Conservation (phyloP, 208 protist genomes). For the Naegleria lovaniensis region DNA sequence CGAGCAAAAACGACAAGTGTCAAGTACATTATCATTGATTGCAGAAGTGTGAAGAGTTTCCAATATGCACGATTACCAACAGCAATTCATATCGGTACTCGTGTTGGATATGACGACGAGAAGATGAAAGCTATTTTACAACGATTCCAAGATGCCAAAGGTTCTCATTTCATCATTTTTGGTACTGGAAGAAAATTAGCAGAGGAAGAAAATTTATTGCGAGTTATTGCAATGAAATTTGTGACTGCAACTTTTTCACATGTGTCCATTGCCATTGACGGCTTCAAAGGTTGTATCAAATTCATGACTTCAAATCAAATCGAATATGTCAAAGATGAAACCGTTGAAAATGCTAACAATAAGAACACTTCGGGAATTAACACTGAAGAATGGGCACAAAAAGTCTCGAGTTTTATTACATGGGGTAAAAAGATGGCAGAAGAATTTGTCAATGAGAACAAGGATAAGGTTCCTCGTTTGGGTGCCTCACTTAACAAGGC, state of each 20-base stretch:
- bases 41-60: slow-evolving; percentile 64
- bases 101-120: slow-evolving; percentile 34
- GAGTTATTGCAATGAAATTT: slow-evolving; percentile 67
- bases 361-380: not conserved
- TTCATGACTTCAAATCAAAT: not conserved
- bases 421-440: not conserved
- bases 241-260: slow-evolving; percentile 31
- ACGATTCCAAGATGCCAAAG: slow-evolving; percentile 42
- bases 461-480: not conserved
- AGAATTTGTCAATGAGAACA: not conserved
- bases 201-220: slow-evolving; percentile 76
- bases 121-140: slow-evolving; percentile 33
- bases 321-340: slow-evolving; percentile 17
- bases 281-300: slow-evolving; percentile 16
- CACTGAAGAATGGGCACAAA: not conserved
- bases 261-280: not conserved
- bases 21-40: slow-evolving; percentile 75
- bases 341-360: not conserved
- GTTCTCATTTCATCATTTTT: slow-evolving; percentile 62
- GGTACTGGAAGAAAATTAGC: slow-evolving; percentile 61
- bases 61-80: slow-evolving; percentile 68
- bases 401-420: not conserved
- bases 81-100: slow-evolving; percentile 55
- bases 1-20: not conserved
- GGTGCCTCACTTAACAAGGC: not conserved